Percentiles rank a stretch among this genome's conserved stretches.
Evolutionary conservation across 2,329 filamentous ascomycete genomes (phyloP).

Genomic region (Cladophialophora yegresii): DNA sequence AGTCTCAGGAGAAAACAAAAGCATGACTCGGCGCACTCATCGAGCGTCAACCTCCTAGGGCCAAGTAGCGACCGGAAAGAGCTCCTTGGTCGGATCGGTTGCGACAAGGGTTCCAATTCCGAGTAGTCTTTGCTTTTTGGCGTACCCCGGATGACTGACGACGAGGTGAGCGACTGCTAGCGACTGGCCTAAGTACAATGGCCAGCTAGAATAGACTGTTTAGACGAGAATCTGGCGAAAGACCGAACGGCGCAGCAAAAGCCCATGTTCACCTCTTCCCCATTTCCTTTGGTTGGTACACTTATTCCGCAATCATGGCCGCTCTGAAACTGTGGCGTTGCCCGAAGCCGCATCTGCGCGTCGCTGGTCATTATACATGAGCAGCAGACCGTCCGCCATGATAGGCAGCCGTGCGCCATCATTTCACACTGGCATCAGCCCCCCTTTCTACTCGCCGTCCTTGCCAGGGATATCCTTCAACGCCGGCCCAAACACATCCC

Average conservation of each 20-base stretch:
- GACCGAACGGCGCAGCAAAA: not conserved
- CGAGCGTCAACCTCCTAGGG: slow-evolving; percentile 34
- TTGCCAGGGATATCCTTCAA: slow-evolving; percentile 27
- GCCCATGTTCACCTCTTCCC: not conserved
- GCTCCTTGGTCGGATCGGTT: slow-evolving; percentile 41
- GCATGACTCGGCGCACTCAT: slow-evolving; percentile 33
- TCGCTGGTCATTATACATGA: not conserved
- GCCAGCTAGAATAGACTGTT: not conserved
- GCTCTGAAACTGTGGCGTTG: not conserved
- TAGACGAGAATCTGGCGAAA: not conserved
- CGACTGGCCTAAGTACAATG: not conserved
- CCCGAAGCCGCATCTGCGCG: not conserved
- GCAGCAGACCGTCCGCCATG: not conserved
- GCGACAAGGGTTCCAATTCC: slow-evolving; percentile 37
- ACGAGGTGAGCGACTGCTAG: not conserved
- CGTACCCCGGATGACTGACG: not conserved
- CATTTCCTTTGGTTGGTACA: not conserved
- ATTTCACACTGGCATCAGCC: too few species aligned
- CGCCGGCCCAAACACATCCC: slow-evolving; percentile 40
- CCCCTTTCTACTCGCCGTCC: too few species aligned
- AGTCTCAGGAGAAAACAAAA: slow-evolving; percentile 24
- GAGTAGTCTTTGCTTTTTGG: slow-evolving; percentile 13
- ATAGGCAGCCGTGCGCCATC: not conserved
- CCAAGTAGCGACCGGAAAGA: slow-evolving; percentile 38
- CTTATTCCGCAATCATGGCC: not conserved